Percentiles rank a stretch among this genome's conserved stretches.
phyloP scores from a whole-genome alignment of 495 filamentous ascomycete species.

The Lophiostoma macrostomum region DNA sequence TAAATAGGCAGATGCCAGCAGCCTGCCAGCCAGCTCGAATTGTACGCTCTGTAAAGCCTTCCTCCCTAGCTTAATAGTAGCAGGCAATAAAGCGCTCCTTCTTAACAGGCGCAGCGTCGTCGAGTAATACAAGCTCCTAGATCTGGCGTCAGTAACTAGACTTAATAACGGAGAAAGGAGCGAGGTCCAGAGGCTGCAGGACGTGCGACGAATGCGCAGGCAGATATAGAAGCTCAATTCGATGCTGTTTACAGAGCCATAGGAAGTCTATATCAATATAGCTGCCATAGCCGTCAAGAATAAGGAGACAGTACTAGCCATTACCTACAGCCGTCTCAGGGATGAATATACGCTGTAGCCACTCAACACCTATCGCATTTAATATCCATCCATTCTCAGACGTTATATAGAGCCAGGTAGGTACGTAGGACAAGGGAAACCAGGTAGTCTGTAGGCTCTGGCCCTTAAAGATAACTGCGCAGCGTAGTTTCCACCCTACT shows the following conservation, averaged over 20 bases:
- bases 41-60: conserved; percentile 6
- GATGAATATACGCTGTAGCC: neutral
- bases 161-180: conserved; percentile 33
- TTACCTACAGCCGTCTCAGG: neutral
- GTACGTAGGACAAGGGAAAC: neutral
- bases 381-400: conserved; percentile 3
- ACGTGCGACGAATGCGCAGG: conserved; percentile 31
- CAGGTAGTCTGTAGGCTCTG: neutral
- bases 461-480: neutral
- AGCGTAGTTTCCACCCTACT: neutral
- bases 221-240: neutral
- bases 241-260: neutral
- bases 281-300: conserved; percentile 1
- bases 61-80: conserved; percentile 10
- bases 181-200: conserved; percentile 38
- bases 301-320: neutral
- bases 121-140: conserved; percentile 12
- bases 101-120: conserved; percentile 13
- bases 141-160: conserved; percentile 25
- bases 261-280: neutral
- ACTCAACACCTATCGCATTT: neutral
- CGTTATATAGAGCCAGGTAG: conserved; percentile 1
- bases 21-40: conserved; percentile 14
- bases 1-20: conserved; percentile 14
- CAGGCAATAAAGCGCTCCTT: conserved; percentile 19